Percentiles rank a stretch among this genome's conserved stretches.
phyloP scores from a whole-genome alignment of 306 rosid species.

The Cucumis hystrix region DNA sequence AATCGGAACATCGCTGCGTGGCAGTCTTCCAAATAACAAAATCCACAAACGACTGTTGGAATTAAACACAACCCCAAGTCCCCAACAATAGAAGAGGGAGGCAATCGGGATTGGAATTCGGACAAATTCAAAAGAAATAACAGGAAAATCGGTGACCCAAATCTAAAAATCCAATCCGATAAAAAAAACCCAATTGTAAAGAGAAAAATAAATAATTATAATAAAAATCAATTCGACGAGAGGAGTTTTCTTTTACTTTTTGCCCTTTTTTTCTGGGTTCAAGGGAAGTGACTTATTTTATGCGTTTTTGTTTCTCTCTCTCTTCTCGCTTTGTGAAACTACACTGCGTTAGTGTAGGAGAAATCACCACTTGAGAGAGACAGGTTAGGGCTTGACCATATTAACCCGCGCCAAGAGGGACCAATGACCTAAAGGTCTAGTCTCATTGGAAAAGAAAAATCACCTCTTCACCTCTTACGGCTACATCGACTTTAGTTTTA shows the following conservation, averaged over 20 bases:
- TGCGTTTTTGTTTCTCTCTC: neutral
- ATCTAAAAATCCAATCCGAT: neutral
- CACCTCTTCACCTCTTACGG: neutral
- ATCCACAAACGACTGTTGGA: neutral
- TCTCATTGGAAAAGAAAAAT: neutral
- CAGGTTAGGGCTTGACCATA: neutral
- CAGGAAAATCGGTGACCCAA: neutral
- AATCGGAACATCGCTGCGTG: slow-evolving; percentile 22
- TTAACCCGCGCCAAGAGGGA: neutral
- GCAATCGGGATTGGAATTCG: neutral
- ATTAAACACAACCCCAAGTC: neutral
- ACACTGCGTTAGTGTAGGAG: neutral
- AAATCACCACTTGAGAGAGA: neutral
- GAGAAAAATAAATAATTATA: neutral
- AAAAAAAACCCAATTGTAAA: neutral
- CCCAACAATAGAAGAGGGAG: neutral
- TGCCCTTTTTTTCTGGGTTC: slow-evolving; percentile 7
- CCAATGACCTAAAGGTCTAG: neutral
- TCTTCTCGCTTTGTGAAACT: neutral
- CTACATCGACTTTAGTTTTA: too few species aligned
- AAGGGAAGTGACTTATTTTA: slow-evolving; percentile 1
- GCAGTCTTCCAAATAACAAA: neutral
- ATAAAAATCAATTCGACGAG: neutral
- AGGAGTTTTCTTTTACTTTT: neutral
- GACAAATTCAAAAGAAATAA: neutral